Evolutionary conservation across 345 rosid species (phyloP).

Genomic region (Eucalyptus regnans): DNA sequence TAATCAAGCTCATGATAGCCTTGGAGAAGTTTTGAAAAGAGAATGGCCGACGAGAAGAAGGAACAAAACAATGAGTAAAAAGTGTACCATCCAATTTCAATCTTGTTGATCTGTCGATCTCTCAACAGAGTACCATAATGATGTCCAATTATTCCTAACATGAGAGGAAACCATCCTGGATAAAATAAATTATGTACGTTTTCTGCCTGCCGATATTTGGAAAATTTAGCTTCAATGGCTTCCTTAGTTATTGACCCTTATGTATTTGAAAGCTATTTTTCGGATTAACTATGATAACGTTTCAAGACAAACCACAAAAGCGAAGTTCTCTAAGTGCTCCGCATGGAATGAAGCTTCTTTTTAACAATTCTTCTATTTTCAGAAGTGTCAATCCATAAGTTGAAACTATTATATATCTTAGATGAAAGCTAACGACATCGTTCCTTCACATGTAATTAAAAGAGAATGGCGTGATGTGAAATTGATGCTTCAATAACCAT

Average conservation of each 20-base stretch:
- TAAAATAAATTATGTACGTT: not conserved
- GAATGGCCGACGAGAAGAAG: not conserved
- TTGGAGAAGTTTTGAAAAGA: not conserved
- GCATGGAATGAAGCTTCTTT: not conserved
- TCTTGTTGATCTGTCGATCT: not conserved
- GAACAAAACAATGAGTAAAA: not conserved
- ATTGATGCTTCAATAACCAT: not conserved
- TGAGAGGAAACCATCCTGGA: not conserved
- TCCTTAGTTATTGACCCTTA: not conserved
- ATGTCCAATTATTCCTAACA: not conserved
- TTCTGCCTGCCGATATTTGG: not conserved
- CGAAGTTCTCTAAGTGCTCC: not conserved
- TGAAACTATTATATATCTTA: not conserved
- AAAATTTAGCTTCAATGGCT: not conserved
- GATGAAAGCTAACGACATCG: not conserved
- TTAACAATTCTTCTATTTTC: not conserved
- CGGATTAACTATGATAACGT: not conserved
- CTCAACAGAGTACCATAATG: not conserved
- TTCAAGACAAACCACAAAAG: not conserved
- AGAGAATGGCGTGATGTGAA: not conserved
- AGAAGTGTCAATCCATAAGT: not conserved
- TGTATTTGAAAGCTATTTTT: not conserved
- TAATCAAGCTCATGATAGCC: not conserved
- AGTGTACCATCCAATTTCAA: not conserved
- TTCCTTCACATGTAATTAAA: not conserved